Evolutionary conservation across 2,329 filamentous ascomycete genomes (phyloP), one percentile per base, ranked within the genome.

Genomic region (Sporothrix pallida): DNA sequence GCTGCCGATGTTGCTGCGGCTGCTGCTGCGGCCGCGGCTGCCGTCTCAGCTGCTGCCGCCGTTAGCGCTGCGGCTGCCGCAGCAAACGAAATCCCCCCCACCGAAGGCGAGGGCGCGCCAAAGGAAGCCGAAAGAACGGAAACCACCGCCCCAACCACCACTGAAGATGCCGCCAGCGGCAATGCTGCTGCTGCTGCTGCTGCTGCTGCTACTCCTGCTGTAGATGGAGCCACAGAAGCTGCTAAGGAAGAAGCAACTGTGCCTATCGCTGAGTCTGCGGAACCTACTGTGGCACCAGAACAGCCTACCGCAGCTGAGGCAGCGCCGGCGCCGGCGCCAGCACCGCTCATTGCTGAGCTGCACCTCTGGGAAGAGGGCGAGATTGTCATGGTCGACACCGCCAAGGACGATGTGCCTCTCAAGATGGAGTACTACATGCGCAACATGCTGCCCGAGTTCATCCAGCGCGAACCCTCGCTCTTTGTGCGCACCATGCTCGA

Each of bases 401-500:
- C 89, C 60, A 86, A 84, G 58, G 89, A 90, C 75, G 89, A 91
- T 74, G 83, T 91, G 5, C 86, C 88, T 0, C 82, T 81, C 37
- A 89, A 88, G 76, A 83, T 91, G 17, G 89, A 91, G 77, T 81
- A 81, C 26, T 91, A 91, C 73, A 88, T 90, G 84, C 86, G 88
- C 60, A 84, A 86, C 69, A 86, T 89, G 46, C 82, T 90, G 31
- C 84, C 85, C 2, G 84, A 88, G 23, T 87, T 91, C 73, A 87
- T 91, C 73, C 84, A 86, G 72, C 84, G 86, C 15, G 89, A 91
- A 76, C 85, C 87, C 0, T 91, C 89, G 6, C 84, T 84, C 54
- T 89, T 91, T 75, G 88, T 90, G 80, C 85, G 86, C 12, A 84
- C 87, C 23, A 90, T 89, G 1, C 83, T 91, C 46, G 84, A 87